Base-by-base conservation (phyloP, 2,329 filamentous ascomycete species). In the Byssothecium circinans region DNA sequence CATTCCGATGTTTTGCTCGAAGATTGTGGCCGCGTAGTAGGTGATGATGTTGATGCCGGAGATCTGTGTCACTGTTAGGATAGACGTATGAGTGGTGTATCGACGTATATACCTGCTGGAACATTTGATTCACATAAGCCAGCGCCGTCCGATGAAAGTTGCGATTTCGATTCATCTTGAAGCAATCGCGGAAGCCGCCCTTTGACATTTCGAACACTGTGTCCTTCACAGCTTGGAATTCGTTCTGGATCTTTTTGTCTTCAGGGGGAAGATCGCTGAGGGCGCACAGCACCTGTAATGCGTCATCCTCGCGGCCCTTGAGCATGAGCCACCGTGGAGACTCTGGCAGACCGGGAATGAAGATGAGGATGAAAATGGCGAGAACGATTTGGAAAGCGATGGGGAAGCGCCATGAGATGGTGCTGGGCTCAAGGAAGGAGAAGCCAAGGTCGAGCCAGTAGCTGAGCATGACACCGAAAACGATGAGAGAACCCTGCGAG, bases 361-460 rank as follows among this genome's bases (percentile, higher is more conserved):
- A 56, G 78, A 78, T 5, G 74, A 72, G 78, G 2, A 85, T 71
- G 50, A 79, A 74, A 0, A 83, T 77, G 0, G 80, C 81, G 47
- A 84, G 79, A 29, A 85, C 70, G 0, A 82, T 82, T 1, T 81
- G 78, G 10, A 83, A 60, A 0, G 77, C 77, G 4, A 80, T 82
- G 0, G 82, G 78, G 23, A 86, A 71, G n/a, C 69, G 59, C 69
- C 69, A 72, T 14, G 66, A 65, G 20, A 72, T 65, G 20, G 62
- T 63, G 39, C 63, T 69, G 0, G 69, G 69, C 38, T 72, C 77
- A n/a, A 78, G 62, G 61, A 80, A 81, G 7, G 77, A 77, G 46
- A 81, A 76, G 10, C 69, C 70, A n/a, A 72, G 65, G 38, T 75
- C 64, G 35, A 70, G 34, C 67, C 67, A 64, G 56, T 77, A 76